Evolutionary conservation across 2,329 filamentous ascomycete species (phyloP).

Genomic region (Sporothrix brasiliensis): DNA sequence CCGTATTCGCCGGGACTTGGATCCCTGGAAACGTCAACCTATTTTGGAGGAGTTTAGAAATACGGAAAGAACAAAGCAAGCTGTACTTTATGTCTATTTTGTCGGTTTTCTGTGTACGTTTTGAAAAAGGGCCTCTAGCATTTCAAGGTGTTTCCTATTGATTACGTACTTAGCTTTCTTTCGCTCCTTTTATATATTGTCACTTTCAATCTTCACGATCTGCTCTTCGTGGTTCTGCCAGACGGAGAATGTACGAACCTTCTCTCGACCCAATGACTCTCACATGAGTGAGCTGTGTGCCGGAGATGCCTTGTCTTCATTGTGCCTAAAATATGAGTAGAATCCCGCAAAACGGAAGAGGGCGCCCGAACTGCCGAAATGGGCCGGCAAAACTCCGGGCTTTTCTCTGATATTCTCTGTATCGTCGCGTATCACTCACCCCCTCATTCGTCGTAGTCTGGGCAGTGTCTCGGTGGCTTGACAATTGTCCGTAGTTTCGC

Average conservation of each 20-base stretch:
- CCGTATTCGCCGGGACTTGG: neutral
- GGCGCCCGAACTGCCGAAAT: slow-evolving; percentile 15
- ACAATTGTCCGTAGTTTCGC: slow-evolving; percentile 6
- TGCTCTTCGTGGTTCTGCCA: neutral
- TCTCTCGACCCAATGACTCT: neutral
- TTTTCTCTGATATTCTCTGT: neutral
- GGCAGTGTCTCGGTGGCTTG: neutral
- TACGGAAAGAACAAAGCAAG: slow-evolving; percentile 19
- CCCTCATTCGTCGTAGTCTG: neutral
- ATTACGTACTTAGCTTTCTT: slow-evolving; percentile 10
- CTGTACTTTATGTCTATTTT: slow-evolving; percentile 5
- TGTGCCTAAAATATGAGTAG: neutral
- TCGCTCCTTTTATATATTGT: neutral
- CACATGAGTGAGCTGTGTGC: neutral
- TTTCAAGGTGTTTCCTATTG: slow-evolving; percentile 13
- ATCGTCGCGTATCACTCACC: neutral
- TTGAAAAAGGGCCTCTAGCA: slow-evolving; percentile 10
- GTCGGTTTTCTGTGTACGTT: slow-evolving; percentile 2
- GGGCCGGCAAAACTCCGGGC: slow-evolving; percentile 15
- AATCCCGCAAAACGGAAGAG: neutral
- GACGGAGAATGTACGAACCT: slow-evolving; percentile 8
- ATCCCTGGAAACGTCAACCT: neutral
- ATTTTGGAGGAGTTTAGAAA: slow-evolving; percentile 12
- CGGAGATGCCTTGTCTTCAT: neutral
- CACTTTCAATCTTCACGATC: neutral